Evolutionary conservation across 2,329 filamentous ascomycete species (phyloP).

Genomic region (Colletotrichum horii): DNA sequence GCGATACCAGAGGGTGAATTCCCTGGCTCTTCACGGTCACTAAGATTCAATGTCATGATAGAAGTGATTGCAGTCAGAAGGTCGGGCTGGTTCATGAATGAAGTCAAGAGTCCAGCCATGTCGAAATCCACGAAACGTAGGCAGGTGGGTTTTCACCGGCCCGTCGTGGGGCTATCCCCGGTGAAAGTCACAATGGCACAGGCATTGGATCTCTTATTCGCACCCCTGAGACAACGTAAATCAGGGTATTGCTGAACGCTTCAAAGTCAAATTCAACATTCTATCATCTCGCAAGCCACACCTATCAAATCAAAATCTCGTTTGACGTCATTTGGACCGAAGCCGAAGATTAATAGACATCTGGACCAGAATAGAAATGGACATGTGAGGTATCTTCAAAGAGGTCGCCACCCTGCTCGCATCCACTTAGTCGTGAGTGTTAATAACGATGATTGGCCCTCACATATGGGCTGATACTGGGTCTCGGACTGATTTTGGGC

Average conservation of each 20-base stretch:
- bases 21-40: background rate
- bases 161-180: background rate
- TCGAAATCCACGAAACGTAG: background rate
- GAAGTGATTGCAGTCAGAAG: background rate
- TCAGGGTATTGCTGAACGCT: background rate
- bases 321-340: background rate
- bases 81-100: background rate
- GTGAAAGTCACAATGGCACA: background rate
- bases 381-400: background rate
- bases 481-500: background rate
- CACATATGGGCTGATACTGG: background rate
- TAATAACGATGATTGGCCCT: background rate
- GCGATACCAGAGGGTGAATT: background rate
- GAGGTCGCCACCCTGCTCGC: background rate
- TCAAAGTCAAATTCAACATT: background rate
- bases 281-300: background rate
- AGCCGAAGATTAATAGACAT: background rate
- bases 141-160: background rate
- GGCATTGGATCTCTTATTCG: background rate
- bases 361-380: background rate
- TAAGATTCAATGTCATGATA: background rate
- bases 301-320: background rate
- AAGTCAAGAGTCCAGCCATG: background rate
- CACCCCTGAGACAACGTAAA: background rate
- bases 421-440: background rate